Conservation (phyloP, 2,329 filamentous ascomycete species). For the Claviceps cyperi region DNA sequence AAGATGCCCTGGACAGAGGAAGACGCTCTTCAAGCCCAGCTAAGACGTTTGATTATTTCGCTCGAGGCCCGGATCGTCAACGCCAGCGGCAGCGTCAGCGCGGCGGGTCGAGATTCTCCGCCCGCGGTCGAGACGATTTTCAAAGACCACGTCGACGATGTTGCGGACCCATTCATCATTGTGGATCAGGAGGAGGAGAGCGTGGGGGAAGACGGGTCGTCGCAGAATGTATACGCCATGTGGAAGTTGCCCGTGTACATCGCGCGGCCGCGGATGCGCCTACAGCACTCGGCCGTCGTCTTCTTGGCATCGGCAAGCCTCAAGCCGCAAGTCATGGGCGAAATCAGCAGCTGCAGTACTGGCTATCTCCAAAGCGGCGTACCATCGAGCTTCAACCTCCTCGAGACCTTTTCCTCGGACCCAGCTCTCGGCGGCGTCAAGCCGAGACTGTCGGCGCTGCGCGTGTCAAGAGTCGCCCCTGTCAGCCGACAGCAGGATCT, state of each 20-base stretch:
- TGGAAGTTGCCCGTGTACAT: conserved; percentile 49
- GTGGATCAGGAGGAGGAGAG: conserved; percentile 25
- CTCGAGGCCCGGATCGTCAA: conserved; percentile 54
- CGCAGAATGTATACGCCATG: conserved; percentile 34
- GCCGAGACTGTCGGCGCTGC: conserved; percentile 56
- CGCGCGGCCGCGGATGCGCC: conserved; percentile 44
- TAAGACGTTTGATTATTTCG: conserved; percentile 48
- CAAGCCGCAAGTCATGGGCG: conserved; percentile 28
- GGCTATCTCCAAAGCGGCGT: conserved; percentile 57
- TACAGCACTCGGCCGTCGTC: conserved; percentile 51
- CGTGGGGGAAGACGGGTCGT: conserved; percentile 11
- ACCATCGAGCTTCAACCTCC: conserved; percentile 59
- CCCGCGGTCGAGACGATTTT: conserved; percentile 45
- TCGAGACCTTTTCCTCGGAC: conserved; percentile 57
- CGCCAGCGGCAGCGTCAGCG: conserved; percentile 39
- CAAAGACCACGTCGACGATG: conserved; percentile 34
- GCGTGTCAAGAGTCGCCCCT: conserved; percentile 61
- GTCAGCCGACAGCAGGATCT: conserved; percentile 46
- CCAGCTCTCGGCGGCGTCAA: conserved; percentile 44
- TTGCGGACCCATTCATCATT: conserved; percentile 35
- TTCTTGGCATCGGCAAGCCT: conserved; percentile 49
- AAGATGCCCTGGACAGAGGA: conserved; percentile 48
- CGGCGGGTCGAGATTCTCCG: conserved; percentile 31
- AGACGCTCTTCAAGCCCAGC: conserved; percentile 38
- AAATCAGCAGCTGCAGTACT: conserved; percentile 21